Conservation (phyloP, 2,329 filamentous ascomycete genomes). For the Phialophora chinensis region DNA sequence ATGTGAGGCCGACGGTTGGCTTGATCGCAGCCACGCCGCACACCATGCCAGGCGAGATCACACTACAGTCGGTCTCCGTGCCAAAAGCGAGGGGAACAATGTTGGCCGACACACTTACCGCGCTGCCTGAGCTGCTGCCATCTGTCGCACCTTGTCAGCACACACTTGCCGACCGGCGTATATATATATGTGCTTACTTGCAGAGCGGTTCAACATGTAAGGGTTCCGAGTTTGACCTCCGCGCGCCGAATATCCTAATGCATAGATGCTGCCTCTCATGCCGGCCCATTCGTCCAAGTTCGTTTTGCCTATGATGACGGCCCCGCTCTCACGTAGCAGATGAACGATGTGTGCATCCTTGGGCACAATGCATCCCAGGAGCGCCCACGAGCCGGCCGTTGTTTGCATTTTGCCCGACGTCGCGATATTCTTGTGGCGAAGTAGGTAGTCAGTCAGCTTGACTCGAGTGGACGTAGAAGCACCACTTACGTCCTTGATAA, state of each 20-base stretch:
- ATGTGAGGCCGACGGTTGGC: conserved; percentile 44
- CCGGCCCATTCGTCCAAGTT: conserved; percentile 42
- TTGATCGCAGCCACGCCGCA: conserved; percentile 47
- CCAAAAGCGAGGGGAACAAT: conserved; percentile 45
- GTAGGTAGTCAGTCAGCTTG: conserved; percentile 6
- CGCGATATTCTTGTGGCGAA: conserved; percentile 39
- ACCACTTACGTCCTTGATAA: conserved; percentile 42
- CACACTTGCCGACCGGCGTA: not conserved
- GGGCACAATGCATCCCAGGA: conserved; percentile 37
- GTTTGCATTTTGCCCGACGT: conserved; percentile 43
- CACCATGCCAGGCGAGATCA: conserved; percentile 44
- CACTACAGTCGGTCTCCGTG: conserved; percentile 46
- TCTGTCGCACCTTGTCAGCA: conserved; percentile 26
- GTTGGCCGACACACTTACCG: conserved; percentile 44
- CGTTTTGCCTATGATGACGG: conserved; percentile 45
- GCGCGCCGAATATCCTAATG: conserved; percentile 69
- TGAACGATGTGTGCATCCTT: conserved; percentile 41
- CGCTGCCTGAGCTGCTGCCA: conserved; percentile 42
- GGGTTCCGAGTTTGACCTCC: conserved; percentile 69
- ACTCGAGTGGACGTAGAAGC: too few relatives aligned
- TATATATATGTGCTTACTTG: conserved; percentile 19
- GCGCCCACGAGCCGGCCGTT: conserved; percentile 41
- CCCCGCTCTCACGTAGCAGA: conserved; percentile 41
- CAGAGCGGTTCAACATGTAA: conserved; percentile 56
- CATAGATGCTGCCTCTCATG: conserved; percentile 43